phyloP scores from a whole-genome alignment of 1,284 basidiomycete genomes.

The Fomitopsis pinicola region DNA sequence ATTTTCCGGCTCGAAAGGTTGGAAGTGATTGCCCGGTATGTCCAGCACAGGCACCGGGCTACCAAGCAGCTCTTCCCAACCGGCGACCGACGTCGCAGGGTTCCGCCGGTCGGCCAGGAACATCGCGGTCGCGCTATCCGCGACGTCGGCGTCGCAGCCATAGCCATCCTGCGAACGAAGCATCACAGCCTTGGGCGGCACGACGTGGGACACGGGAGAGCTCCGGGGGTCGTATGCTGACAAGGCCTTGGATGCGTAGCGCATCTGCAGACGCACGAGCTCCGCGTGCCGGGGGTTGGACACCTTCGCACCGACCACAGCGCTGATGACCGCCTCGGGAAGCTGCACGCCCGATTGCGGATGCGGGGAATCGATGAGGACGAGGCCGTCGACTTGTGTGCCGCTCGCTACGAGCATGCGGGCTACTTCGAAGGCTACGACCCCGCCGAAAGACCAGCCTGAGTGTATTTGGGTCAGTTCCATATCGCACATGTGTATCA shows the following conservation, averaged over 20 bases:
- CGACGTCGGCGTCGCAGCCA: slow-evolving; percentile 6
- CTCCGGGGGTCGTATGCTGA: slow-evolving; percentile 14
- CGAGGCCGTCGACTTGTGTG: slow-evolving; percentile 45
- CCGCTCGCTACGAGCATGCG: slow-evolving; percentile 42
- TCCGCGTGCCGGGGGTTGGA: background rate
- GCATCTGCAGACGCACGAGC: slow-evolving; percentile 19
- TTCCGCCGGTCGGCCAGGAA: slow-evolving; percentile 44
- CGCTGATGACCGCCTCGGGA: slow-evolving; percentile 44
- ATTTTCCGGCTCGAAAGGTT: slow-evolving; percentile 47
- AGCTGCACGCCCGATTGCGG: slow-evolving; percentile 47
- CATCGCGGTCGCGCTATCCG: slow-evolving; percentile 8
- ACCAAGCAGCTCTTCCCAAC: slow-evolving; percentile 46
- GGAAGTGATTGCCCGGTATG: slow-evolving; percentile 66
- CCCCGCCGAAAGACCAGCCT: slow-evolving; percentile 79
- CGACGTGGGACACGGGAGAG: slow-evolving; percentile 2
- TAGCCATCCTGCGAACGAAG: slow-evolving; percentile 18
- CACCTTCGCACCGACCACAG: slow-evolving; percentile 8
- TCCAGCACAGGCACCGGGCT: slow-evolving; percentile 40
- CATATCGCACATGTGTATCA: background rate
- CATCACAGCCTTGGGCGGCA: slow-evolving; percentile 12
- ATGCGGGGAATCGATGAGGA: slow-evolving; percentile 63
- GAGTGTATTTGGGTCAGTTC: slow-evolving; percentile 2
- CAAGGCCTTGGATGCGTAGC: slow-evolving; percentile 17
- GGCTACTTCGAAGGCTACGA: slow-evolving; percentile 64
- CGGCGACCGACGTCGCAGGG: slow-evolving; percentile 27